Base-by-base conservation (phyloP, 2,329 filamentous ascomycete genomes). In the Fusarium pseudonygamai region DNA sequence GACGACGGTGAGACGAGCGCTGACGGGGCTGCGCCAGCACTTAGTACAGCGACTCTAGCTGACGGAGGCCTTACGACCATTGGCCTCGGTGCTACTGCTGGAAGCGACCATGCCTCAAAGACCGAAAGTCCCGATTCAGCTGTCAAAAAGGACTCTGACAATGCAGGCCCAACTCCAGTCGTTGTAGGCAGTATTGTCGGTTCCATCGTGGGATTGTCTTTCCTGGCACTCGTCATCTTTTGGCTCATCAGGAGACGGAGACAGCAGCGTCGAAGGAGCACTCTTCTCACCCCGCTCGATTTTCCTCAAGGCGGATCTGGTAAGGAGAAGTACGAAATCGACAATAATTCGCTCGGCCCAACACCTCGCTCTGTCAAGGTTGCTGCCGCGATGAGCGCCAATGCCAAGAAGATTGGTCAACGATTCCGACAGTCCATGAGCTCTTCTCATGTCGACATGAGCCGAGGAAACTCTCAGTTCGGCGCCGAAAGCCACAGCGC, bases 381-480 rank as follows among this genome's bases (percentile, higher is more conserved):
- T 32, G 78, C 77, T 18, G 79, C 78, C n/a, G 76, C 78, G 15
- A 56, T 80, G 43, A 71, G 67, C 18, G 70, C 71, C 58, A 82
- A 80, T 42, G 80, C 81, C 15, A 78, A 77, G 62, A 77, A 75
- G 49, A 67, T 78, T 45, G 72, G 74, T 16, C 67, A 72, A 62
- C 72, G 69, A 43, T 59, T 79, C 28, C 69, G 67, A 39, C 66
- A 60, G 22, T 73, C 71, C 20, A 65, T 60, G 30, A 66, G 60
- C 50, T 80, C 78, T 14, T 80, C 84, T 6, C 83, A 81, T 52
- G 84, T 88, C 36, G 85, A 88, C 64, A 82, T 88, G 70, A 84
- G 89, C 78, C 82, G 86, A 53, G 86, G 87, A 12, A 87, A 86
- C 72, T 88, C 88, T 14, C 88, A 89, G 72, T 88, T 84, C 66